These are phyloP conservation scores for Chlorella sp. DNA, from an alignment of 139 green algal genomes.

Conservation along the genomic window DNA sequence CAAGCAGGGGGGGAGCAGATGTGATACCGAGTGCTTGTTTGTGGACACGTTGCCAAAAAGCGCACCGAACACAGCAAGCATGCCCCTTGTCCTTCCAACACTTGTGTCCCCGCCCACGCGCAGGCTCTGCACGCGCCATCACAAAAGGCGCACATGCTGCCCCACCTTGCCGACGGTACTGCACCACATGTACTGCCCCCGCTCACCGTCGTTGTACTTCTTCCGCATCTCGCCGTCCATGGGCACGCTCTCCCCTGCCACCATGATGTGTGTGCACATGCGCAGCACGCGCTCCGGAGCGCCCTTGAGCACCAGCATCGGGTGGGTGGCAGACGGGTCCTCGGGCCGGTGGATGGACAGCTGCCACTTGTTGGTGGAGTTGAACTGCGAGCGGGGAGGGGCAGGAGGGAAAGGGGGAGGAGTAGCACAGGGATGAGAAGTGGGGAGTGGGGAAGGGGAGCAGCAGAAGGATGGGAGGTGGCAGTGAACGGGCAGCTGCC, in stretches of 20 bases:
- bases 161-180: background rate
- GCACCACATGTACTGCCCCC: too few species aligned
- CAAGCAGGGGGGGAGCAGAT: background rate
- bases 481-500: too few species aligned
- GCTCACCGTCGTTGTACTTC: slow-evolving; percentile 39
- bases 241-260: slow-evolving; percentile 64
- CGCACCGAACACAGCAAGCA: too few species aligned
- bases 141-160: background rate
- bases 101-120: too few species aligned
- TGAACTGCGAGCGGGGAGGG: slow-evolving; percentile 63
- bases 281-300: slow-evolving; percentile 93
- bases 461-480: too few species aligned
- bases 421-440: background rate
- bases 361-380: slow-evolving; percentile 91
- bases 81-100: too few species aligned
- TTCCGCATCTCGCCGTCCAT: slow-evolving; percentile 48
- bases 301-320: slow-evolving; percentile 93
- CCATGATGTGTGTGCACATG: slow-evolving; percentile 83
- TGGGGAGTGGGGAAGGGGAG: background rate
- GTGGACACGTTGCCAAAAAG: background rate
- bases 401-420: too few species aligned
- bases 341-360: slow-evolving; percentile 71
- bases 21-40: background rate
- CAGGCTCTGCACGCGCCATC: background rate
- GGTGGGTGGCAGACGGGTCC: slow-evolving; percentile 43